Evolutionary conservation across 345 rosid genomes (phyloP), one percentile per base, ranked within the genome.

Genomic region (Salix koriyanagi): DNA sequence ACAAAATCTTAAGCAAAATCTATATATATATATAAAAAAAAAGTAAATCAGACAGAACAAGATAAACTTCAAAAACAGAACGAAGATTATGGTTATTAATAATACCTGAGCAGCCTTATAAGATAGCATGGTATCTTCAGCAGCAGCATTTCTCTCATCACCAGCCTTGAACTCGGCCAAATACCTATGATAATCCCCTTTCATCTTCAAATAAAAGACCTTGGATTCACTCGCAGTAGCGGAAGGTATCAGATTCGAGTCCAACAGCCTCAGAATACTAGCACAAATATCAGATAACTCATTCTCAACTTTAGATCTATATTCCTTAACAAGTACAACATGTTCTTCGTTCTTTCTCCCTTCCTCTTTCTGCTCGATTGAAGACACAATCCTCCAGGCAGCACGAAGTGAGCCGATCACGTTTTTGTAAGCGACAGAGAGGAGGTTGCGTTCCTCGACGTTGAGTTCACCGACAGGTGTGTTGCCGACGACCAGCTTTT

Each of bases 371-470:
- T 92, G 97, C 87, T 94, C 98, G 74, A 94, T 94, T 74, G 98
- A 94, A 0, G 97, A 91, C 8, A 92, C 95, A 76, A 94, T 94
- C 44, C 98, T 88, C 98, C 98, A 94, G 4, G 97, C 97, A 3
- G 98, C 98, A 2, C 98, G 95, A 26, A 94, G 96, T 56, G 98
- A 92, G 50, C 98, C 98, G 86, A 94, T 94, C 76, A 94, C 98
- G 96, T 94, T 94, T 82, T 94, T 92, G 85, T 91, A 94, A 39
- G 98, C 97, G 1, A 94, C 98, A 8, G 98, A 94, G 67, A 94
- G 95, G 25, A 94, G 97, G 82, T 92, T 94, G 18, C 98, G 89
- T 85, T 94, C 98, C 87, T 94, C 98, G 3, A 93, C 93, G 14
- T 94, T 91, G 72, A 92, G 97, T 78, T 94, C 98, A 1, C 87